phyloP scores from a whole-genome alignment of 2,329 filamentous ascomycete species.

The Cercospora sp. region DNA sequence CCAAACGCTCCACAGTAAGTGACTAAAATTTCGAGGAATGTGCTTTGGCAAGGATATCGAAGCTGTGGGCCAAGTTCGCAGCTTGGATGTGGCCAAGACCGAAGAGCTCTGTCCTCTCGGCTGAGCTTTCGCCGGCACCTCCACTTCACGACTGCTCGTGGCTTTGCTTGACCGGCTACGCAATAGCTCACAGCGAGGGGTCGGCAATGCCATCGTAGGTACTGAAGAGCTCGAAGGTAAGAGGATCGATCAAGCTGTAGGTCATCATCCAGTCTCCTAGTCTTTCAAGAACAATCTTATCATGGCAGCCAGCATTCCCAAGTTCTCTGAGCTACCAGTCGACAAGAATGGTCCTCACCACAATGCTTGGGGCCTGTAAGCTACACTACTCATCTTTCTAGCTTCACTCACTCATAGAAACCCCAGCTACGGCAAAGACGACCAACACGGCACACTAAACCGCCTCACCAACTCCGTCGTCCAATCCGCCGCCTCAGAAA shows the following conservation, averaged over 20 bases:
- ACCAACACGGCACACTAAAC: conserved; percentile 63
- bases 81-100: background rate
- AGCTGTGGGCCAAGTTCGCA: background rate
- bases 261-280: background rate
- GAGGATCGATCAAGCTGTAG: background rate
- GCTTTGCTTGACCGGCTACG: background rate
- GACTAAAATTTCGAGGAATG: no score
- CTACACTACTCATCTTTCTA: background rate
- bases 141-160: background rate
- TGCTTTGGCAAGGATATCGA: background rate
- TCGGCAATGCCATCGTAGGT: background rate
- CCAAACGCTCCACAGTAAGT: no score
- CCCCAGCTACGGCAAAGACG: conserved; percentile 55
- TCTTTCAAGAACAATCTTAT: background rate
- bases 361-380: conserved; percentile 39
- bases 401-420: conserved; percentile 38
- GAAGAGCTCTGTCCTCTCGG: background rate
- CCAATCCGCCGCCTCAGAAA: conserved; percentile 51
- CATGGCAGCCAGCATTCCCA: conserved; percentile 41
- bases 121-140: conserved; percentile 5
- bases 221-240: background rate
- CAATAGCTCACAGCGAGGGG: conserved; percentile 2
- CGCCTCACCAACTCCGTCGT: conserved; percentile 58
- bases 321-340: conserved; percentile 52
- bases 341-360: conserved; percentile 50